Evolutionary conservation across 176 grass and related monocot species (phyloP).

Genomic region (Pontederia crassipes): DNA sequence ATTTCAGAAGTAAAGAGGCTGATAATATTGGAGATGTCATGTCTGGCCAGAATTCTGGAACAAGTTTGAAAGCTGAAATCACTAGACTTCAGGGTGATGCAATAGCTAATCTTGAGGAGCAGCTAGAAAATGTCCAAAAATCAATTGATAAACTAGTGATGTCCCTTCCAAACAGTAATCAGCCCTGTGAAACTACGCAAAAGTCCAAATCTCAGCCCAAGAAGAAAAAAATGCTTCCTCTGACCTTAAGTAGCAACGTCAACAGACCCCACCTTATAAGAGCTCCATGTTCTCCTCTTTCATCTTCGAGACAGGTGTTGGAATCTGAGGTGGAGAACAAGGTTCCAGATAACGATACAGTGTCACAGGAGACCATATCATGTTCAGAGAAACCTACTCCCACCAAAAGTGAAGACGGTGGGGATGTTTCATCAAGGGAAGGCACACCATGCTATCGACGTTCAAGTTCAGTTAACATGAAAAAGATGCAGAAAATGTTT

Average conservation of each 20-base stretch:
- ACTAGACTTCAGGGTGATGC: constrained; percentile 68
- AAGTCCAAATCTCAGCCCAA: constrained; percentile 48
- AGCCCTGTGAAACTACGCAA: constrained; percentile 29
- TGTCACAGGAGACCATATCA: constrained; percentile 29
- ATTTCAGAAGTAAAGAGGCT: constrained; percentile 47
- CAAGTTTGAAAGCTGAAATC: constrained; percentile 85
- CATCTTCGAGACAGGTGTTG: constrained; percentile 34
- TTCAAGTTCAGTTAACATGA: constrained; percentile 94
- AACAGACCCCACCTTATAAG: constrained; percentile 55
- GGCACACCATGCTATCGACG: constrained; percentile 66
- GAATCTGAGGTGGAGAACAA: constrained; percentile 75
- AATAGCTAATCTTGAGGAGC: constrained; percentile 78
- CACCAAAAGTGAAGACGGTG: constrained; percentile 61
- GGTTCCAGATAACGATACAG: constrained; percentile 38
- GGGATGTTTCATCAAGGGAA: constrained; percentile 60
- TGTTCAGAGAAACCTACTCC: constrained; percentile 49
- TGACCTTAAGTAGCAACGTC: constrained; percentile 45
- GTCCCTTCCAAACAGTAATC: constrained; percentile 67
- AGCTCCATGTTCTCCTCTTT: constrained; percentile 63
- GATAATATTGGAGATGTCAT: constrained; percentile 21
- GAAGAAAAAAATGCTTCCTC: constrained; percentile 66
- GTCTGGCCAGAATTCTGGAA: constrained; percentile 31
- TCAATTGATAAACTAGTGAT: constrained; percentile 89
- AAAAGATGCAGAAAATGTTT: constrained; percentile 94
- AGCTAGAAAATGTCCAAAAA: constrained; percentile 82